These are phyloP conservation scores for Tetrahymena thermophila DNA, from an alignment of 73 alveolate species.

Conservation along the genomic window DNA sequence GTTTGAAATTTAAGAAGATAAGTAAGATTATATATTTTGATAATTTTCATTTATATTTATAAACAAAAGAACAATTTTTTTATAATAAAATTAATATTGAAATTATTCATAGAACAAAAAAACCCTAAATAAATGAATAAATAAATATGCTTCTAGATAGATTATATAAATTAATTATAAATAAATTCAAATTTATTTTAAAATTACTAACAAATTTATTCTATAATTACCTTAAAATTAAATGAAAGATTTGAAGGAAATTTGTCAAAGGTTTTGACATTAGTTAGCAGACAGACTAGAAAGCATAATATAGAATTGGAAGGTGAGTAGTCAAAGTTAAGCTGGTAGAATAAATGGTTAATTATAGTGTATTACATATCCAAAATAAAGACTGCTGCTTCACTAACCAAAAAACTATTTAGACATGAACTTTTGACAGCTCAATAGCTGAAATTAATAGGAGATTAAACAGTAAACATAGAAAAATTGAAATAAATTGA, in stretches of 20 bases:
- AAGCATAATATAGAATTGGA: neutral
- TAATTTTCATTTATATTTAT: too few relatives aligned
- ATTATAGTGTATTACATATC: neutral
- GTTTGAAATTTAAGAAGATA: too few relatives aligned
- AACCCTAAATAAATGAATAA: too few relatives aligned
- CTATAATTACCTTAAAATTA: too few relatives aligned
- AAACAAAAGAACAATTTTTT: too few relatives aligned
- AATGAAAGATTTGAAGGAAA: neutral
- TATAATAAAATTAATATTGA: too few relatives aligned
- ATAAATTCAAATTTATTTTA: too few relatives aligned
- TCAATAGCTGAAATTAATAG: neutral
- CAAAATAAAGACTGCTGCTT: neutral
- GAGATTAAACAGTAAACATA: neutral
- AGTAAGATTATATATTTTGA: too few relatives aligned
- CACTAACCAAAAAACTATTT: neutral
- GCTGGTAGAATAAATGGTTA: neutral
- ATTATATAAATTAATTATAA: too few relatives aligned
- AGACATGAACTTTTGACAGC: neutral
- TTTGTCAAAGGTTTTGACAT: neutral
- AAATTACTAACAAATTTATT: too few relatives aligned
- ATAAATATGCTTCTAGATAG: too few relatives aligned
- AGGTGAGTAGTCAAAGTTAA: neutral
- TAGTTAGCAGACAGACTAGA: neutral
- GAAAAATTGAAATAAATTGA: neutral
- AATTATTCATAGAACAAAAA: too few relatives aligned